These are phyloP conservation scores for Candida silvicultrix DNA, from an alignment of 805 yeast genomes.

Conservation along the genomic window DNA sequence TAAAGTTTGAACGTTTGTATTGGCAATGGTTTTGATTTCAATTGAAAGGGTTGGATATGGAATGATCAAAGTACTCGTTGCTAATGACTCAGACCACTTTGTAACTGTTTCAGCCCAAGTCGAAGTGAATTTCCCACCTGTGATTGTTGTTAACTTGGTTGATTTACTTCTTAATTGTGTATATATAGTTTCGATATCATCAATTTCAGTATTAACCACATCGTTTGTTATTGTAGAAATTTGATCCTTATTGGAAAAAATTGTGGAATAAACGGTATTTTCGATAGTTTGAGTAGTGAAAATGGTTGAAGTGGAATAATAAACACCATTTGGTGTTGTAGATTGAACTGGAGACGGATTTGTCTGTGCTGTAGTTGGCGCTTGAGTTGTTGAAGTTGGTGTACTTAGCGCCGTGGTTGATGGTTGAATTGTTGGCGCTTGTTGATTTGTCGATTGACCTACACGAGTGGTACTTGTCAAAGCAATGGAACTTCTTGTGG, in stretches of 20 bases:
- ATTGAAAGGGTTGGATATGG: constrained; percentile 9
- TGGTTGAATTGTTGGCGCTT: constrained; percentile 12
- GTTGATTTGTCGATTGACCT: no score
- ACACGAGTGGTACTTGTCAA: not conserved
- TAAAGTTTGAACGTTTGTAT: not conserved
- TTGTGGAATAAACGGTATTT: constrained; percentile 2
- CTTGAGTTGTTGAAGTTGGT: not conserved
- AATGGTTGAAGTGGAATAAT: not conserved
- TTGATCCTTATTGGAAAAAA: not conserved
- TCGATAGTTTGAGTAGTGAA: constrained; percentile 1
- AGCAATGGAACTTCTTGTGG: not conserved
- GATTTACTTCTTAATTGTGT: constrained; percentile 7
- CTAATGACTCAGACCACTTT: constrained; percentile 2
- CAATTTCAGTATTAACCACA: constrained; percentile 1
- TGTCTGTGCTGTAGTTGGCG: not conserved
- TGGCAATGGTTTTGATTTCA: constrained; percentile 2
- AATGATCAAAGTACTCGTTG: constrained; percentile 8
- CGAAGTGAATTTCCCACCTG: constrained; percentile 2
- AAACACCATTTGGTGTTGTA: not conserved
- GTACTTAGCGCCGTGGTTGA: no score
- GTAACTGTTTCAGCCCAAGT: constrained; percentile 1
- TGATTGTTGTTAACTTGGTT: constrained; percentile 6
- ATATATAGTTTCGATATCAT: constrained; percentile 1
- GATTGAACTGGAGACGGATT: not conserved
- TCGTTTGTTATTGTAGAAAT: constrained; percentile 4